Percentiles rank a stretch among this genome's conserved stretches.
Conservation (phyloP, 768 basidiomycete species). For the Xerocomellus chrysenteron region DNA sequence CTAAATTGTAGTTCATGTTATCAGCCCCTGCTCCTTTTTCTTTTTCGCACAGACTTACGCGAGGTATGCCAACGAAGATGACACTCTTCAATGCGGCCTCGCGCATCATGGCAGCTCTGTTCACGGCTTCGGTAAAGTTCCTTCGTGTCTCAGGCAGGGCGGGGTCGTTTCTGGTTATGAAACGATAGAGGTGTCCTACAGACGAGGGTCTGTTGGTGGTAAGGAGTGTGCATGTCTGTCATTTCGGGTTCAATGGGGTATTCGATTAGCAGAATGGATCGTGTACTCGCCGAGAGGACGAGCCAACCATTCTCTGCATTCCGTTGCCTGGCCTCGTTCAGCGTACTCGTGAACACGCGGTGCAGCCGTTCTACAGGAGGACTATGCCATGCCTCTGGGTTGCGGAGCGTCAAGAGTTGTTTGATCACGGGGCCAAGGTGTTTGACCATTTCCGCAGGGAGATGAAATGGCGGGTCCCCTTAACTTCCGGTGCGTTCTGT, state of each 20-base stretch:
- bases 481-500: not conserved
- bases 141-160: slow-evolving; percentile 41
- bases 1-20: slow-evolving; percentile 37
- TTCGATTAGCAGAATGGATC: slow-evolving; percentile 10
- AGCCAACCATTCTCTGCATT: slow-evolving; percentile 80
- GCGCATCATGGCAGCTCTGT: slow-evolving; percentile 81
- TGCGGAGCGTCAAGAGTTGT: slow-evolving; percentile 67
- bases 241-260: slow-evolving; percentile 30
- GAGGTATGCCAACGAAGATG: slow-evolving; percentile 85
- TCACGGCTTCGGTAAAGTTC: slow-evolving; percentile 54
- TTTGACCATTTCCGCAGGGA: slow-evolving; percentile 32
- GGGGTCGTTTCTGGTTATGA: slow-evolving; percentile 55
- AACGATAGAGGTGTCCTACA: slow-evolving; percentile 78
- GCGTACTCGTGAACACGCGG: slow-evolving; percentile 58
- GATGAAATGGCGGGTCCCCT: not conserved
- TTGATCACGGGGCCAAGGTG: slow-evolving; percentile 67
- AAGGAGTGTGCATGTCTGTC: slow-evolving; percentile 79
- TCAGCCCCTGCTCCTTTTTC: not conserved
- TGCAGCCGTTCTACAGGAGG: slow-evolving; percentile 56
- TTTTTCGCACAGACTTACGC: slow-evolving; percentile 47
- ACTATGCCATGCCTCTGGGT: slow-evolving; percentile 55
- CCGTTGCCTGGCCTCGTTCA: slow-evolving; percentile 59
- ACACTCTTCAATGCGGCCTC: slow-evolving; percentile 88
- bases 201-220: slow-evolving; percentile 80
- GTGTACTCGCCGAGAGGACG: slow-evolving; percentile 61